These are phyloP conservation scores for Calonectria crousiana DNA, from an alignment of 2,329 filamentous ascomycete genomes.

Conservation along the genomic window DNA sequence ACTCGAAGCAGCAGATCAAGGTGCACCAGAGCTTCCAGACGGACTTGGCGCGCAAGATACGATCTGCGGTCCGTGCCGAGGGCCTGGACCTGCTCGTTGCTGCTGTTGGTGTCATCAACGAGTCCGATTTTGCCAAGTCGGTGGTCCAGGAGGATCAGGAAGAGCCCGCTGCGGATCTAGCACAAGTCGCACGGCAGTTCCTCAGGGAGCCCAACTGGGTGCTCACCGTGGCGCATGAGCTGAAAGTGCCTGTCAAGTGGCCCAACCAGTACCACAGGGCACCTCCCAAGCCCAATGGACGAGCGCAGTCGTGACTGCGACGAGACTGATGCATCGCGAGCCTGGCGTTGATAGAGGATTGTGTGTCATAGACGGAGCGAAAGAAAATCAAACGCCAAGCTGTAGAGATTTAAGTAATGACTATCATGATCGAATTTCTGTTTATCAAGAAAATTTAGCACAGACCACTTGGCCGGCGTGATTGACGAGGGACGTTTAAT, in stretches of 20 bases:
- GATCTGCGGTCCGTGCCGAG: slow-evolving; percentile 69
- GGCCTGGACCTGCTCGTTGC: slow-evolving; percentile 72
- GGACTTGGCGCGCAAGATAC: slow-evolving; percentile 77
- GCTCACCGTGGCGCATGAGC: slow-evolving; percentile 77
- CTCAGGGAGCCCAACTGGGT: slow-evolving; percentile 86
- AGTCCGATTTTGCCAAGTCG: slow-evolving; percentile 74
- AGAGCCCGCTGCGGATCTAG: slow-evolving; percentile 72
- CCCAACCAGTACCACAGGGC: slow-evolving; percentile 72
- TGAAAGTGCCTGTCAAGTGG: slow-evolving; percentile 78
- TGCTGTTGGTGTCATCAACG: slow-evolving; percentile 80
- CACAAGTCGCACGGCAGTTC: slow-evolving; percentile 80
- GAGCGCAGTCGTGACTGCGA: background rate
- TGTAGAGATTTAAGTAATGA: background rate
- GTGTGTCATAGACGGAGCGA: background rate
- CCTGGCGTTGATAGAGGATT: background rate
- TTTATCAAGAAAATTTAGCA: too few relatives aligned
- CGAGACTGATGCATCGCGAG: background rate
- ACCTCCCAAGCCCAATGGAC: slow-evolving; percentile 21
- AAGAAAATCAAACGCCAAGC: background rate
- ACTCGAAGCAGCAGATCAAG: slow-evolving; percentile 70
- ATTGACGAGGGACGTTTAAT: too few relatives aligned
- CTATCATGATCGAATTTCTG: background rate
- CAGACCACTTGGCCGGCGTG: too few relatives aligned
- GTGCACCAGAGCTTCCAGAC: slow-evolving; percentile 78
- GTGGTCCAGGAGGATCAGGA: slow-evolving; percentile 61